Base-by-base conservation (phyloP, 306 rosid genomes). In the Canavalia gladiata region DNA sequence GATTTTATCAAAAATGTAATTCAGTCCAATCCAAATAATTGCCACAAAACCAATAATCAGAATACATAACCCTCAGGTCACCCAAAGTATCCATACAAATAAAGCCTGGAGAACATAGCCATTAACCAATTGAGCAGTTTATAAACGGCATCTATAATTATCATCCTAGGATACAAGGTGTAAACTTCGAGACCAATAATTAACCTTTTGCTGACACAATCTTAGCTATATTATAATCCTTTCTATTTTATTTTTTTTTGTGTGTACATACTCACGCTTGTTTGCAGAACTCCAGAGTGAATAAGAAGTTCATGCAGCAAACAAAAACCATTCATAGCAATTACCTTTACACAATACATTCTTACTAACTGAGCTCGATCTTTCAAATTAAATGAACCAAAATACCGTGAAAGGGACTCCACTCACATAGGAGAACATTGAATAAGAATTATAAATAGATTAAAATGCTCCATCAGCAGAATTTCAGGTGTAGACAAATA, bases 1-100 rank as follows among this genome's bases (percentile, higher is more conserved):
- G 42, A 76, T 29, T 68, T 60, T 50, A 82, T 4, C 62, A 31
- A 59, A 35, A 77, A 45, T 42, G 50, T 59, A 70, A 43, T 8
- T 75, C 62, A 68, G 57, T 6, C 25, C 55, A 67, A 49, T 30
- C 56, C 35, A 76, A 18, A 58, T 58, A 66, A 57, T 35, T 30
- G 54, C 59, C 37, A 76, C 68, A 68, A 5, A 46, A 75, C 75
- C 50, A 35, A 42, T 31, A 41, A 78, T 57, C 70, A 69, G 33
- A 68, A 69, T 4, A 47, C 11, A 45, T 45, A 5, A 45, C 42
- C 8, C 30, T 30, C 30, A 25, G 30, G 9, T 57, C 68, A 37
- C 75, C 6, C 9, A 34, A 66, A 67, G 35, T 31, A 45, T 55
- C 35, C 76, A 45, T 52, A 63, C 50, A 31, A 11, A 58, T 43